phyloP scores from a whole-genome alignment of 2,329 filamentous ascomycete genomes.

The Penicillium sp. region DNA sequence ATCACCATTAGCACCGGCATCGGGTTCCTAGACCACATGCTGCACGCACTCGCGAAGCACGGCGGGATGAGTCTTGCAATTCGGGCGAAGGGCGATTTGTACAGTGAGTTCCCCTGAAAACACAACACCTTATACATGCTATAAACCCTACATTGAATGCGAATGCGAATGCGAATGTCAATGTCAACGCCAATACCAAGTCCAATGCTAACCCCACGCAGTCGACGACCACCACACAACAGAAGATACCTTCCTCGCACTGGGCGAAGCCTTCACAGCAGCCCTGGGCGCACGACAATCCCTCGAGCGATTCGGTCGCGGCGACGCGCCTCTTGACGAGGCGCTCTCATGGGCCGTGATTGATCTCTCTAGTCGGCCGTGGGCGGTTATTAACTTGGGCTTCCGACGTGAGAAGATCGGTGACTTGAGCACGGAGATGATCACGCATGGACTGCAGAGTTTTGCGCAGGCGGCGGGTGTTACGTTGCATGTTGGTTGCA shows the following conservation, averaged over 20 bases:
- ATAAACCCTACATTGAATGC: neutral
- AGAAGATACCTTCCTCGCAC: slow-evolving; percentile 89
- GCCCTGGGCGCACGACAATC: slow-evolving; percentile 76
- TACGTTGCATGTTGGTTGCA: slow-evolving; percentile 92
- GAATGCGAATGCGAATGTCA: neutral
- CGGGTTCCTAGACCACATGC: slow-evolving; percentile 98
- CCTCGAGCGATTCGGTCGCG: slow-evolving; percentile 84
- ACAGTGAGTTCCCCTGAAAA: slow-evolving; percentile 60
- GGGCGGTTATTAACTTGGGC: slow-evolving; percentile 76
- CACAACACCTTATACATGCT: neutral
- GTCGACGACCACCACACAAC: slow-evolving; percentile 99
- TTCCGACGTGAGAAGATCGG: slow-evolving; percentile 90
- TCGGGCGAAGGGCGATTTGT: slow-evolving; percentile 80
- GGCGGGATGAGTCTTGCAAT: slow-evolving; percentile 87
- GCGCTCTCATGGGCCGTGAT: slow-evolving; percentile 90
- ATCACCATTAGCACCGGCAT: slow-evolving; percentile 91
- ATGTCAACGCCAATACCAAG: neutral
- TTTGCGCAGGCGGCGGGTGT: slow-evolving; percentile 87
- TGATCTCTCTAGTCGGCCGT: slow-evolving; percentile 90
- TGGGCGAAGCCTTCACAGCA: slow-evolving; percentile 78
- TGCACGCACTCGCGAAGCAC: slow-evolving; percentile 94
- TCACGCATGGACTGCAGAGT: slow-evolving; percentile 90
- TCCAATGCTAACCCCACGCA: slow-evolving; percentile 32
- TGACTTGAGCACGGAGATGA: slow-evolving; percentile 91
- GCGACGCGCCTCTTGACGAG: slow-evolving; percentile 92